phyloP scores from a whole-genome alignment of 148 eudicot genomes.

The Cornus florida region DNA sequence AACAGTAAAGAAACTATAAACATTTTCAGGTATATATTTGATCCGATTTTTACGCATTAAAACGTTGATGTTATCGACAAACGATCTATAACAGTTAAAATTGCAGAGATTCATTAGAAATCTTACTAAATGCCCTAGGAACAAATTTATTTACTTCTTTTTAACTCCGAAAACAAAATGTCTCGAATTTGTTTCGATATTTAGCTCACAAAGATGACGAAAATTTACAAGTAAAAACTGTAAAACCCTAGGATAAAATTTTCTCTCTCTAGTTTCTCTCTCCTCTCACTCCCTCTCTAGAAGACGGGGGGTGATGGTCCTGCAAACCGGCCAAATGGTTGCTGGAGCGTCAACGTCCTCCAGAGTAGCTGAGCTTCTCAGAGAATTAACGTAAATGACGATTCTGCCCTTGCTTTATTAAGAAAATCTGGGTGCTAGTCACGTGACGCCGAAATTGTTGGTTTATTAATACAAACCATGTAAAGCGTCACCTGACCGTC shows the following conservation, averaged over 20 bases:
- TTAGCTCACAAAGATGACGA: not conserved
- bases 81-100: not conserved
- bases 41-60: not conserved
- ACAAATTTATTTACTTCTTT: not conserved
- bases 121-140: not conserved
- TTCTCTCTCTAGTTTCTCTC: slow-evolving; percentile 2
- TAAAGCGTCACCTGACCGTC: not conserved
- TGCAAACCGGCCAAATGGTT: not conserved
- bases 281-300: slow-evolving; percentile 17
- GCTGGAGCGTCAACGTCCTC: slow-evolving; percentile 27
- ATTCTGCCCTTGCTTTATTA: slow-evolving; percentile 9
- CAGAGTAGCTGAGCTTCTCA: not conserved
- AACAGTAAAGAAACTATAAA: not conserved
- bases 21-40: not conserved
- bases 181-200: not conserved
- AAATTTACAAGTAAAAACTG: not conserved
- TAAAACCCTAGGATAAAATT: not conserved
- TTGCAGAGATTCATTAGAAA: not conserved
- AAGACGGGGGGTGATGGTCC: not conserved
- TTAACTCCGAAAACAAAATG: not conserved
- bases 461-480: not conserved
- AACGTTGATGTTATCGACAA: not conserved
- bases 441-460: slow-evolving; percentile 20
- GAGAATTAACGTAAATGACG: slow-evolving; percentile 9
- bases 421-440: slow-evolving; percentile 1